phyloP scores from a whole-genome alignment of 257 asterid species.

The Solanum pennellii region DNA sequence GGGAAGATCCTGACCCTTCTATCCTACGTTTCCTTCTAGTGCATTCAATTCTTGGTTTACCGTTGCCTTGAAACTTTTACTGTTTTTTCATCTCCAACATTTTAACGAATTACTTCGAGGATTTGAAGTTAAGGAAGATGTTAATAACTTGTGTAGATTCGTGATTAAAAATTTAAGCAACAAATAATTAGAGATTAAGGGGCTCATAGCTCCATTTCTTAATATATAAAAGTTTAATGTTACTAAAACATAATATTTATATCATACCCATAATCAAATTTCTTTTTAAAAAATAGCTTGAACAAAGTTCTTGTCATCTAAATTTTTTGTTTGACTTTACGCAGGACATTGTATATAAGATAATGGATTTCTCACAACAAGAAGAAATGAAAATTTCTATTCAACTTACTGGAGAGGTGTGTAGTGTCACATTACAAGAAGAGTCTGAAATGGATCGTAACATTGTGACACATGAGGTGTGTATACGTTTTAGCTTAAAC shows the following conservation, averaged over 20 bases:
- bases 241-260: no score
- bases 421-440: not conserved
- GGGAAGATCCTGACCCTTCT: not conserved
- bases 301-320: not conserved
- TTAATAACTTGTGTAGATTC: not conserved
- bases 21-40: not conserved
- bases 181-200: not conserved
- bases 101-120: not conserved
- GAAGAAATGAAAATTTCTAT: not conserved
- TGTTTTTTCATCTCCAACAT: not conserved
- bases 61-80: not conserved
- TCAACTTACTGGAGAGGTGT: not conserved
- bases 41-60: not conserved
- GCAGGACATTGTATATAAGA: not conserved
- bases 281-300: fast-evolving
- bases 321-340: not conserved
- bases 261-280: not conserved
- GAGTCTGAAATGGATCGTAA: not conserved
- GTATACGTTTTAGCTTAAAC: not conserved
- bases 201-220: not conserved
- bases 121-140: not conserved
- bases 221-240: not conserved
- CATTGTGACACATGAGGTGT: not conserved
- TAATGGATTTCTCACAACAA: not conserved
- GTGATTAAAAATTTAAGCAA: not conserved